Evolutionary conservation across 108 stramenopile genomes (phyloP), one percentile per base, ranked within the genome.

Genomic region (Thalassiosira profunda): DNA sequence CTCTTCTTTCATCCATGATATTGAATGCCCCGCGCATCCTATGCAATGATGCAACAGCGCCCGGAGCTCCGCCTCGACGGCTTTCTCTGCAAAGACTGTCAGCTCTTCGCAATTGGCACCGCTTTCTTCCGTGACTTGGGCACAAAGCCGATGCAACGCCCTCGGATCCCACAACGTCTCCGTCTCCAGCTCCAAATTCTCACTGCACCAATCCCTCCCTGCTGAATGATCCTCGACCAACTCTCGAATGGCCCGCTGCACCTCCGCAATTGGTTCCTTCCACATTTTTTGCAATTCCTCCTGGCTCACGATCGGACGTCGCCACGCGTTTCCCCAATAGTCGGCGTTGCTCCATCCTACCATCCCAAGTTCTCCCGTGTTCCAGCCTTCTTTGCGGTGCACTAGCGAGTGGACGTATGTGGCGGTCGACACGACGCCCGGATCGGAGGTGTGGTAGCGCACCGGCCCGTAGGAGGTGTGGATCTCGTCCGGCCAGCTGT

Each of bases 331-430:
- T 2, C 63, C 26, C 83, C 83, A 84, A 49, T 73, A 84, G 30
- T 80, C 73, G 18, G 79, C 79, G 58, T 84, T 84, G 36, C 28
- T 21, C 29, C 65, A 84, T 40, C 83, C 83, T 11, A 69, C 70
- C 79, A 80, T 84, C 2, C 79, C 83, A 68, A 75, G 68, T 41
- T 84, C 83, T 21, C 79, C 75, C 12, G 45, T n/a, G 43, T 72
- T 42, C 26, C 37, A 73, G 0, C 49, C 83, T 43, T 84, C 83
- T 24, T 58, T 55, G 1, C 83, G 74, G 56, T 84, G 83, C 14
- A 80, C 75, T 23, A 84, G 33, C 10, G 69, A 53, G 69, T 84
- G 83, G 15, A 58, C 58, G 47, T 80, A 84, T 10, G 63, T 47
- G 5, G 83, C 79, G 12, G 29, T 40, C 3, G 58, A 52, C 3